Evolutionary conservation across 306 rosid genomes (phyloP).

Genomic region (Fagus crenata): DNA sequence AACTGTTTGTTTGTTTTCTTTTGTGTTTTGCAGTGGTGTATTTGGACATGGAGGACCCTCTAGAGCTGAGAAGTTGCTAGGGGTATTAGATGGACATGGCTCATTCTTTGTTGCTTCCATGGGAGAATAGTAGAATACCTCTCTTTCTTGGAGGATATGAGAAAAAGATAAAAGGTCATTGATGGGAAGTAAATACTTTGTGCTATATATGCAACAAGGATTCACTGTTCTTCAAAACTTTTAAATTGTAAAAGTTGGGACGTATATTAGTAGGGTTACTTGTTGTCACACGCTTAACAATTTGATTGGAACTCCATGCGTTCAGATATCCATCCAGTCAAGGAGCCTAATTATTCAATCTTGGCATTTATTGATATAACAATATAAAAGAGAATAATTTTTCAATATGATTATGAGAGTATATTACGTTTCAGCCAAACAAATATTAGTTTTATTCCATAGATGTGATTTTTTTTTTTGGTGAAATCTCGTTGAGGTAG

Average conservation of each 20-base stretch:
- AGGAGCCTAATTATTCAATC: neutral
- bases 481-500: no score
- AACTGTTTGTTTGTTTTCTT: conserved; percentile 34
- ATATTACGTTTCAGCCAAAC: no score
- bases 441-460: no score
- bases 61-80: conserved; percentile 16
- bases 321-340: neutral
- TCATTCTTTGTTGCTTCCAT: conserved; percentile 46
- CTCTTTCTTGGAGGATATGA: conserved; percentile 17
- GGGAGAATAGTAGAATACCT: neutral
- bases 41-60: conserved; percentile 54
- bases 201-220: conserved; percentile 37
- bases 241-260: neutral
- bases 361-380: neutral
- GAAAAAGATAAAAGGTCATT: conserved; percentile 19
- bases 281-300: neutral
- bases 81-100: conserved; percentile 7
- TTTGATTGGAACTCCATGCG: conserved; percentile 1
- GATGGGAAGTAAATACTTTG: conserved; percentile 26
- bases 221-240: conserved; percentile 9
- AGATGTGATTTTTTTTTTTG: no score
- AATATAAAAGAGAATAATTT: no score
- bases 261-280: neutral
- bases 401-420: no score
- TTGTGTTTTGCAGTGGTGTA: conserved; percentile 51